Conservation (phyloP, 371 early-diverging fungal genomes). For the Saksenaea oblongispora region DNA sequence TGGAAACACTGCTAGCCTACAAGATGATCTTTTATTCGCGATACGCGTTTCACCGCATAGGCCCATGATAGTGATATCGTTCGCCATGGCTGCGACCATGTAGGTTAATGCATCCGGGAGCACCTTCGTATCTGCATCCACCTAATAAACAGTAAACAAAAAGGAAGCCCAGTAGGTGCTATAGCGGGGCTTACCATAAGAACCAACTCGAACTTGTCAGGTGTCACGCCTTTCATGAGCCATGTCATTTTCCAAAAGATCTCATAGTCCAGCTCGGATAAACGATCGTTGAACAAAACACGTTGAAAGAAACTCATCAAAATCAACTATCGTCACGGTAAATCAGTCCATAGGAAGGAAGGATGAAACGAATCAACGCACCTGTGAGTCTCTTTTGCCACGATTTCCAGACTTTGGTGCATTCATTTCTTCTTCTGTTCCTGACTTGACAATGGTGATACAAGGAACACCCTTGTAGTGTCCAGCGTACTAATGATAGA, state of each 20-base stretch:
- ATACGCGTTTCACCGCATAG: constrained; percentile 88
- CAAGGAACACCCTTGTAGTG: constrained; percentile 87
- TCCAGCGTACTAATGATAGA: constrained; percentile 75
- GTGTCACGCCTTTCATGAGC: constrained; percentile 80
- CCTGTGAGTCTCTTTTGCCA: constrained; percentile 98
- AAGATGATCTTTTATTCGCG: constrained; percentile 77
- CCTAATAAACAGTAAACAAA: too few relatives aligned
- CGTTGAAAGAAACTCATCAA: constrained; percentile 96
- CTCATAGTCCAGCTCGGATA: constrained; percentile 95
- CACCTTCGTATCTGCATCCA: constrained; percentile 96
- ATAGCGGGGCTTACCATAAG: constrained; percentile 67
- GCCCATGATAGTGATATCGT: constrained; percentile 83
- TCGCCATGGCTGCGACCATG: constrained; percentile 83
- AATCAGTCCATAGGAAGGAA: too few relatives aligned
- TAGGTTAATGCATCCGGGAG: constrained; percentile 73
- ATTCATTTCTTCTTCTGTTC: constrained; percentile 68
- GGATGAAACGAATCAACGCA: too few relatives aligned
- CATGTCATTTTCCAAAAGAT: constrained; percentile 89
- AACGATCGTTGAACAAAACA: constrained; percentile 89
- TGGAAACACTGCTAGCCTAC: constrained; percentile 60
- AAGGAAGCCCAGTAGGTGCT: too few relatives aligned
- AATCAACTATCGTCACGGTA: constrained; percentile 52
- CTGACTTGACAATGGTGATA: constrained; percentile 90
- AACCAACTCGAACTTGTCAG: constrained; percentile 87
- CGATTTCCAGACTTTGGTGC: constrained; percentile 88